These are phyloP conservation scores for Diaporthe sp. DNA, from an alignment of 2,329 filamentous ascomycete species.

Conservation along the genomic window DNA sequence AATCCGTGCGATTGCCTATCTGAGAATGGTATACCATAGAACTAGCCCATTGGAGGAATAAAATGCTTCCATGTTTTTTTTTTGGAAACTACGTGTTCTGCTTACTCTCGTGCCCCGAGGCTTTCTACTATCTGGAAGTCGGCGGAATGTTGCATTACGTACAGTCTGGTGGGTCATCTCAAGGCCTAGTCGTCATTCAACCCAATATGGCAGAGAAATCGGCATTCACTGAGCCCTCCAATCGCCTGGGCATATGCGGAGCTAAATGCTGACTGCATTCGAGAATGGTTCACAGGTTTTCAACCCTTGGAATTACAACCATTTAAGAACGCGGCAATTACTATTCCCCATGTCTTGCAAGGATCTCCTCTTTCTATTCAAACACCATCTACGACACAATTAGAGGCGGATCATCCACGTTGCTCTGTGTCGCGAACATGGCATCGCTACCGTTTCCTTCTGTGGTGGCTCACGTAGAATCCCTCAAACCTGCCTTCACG, in stretches of 20 bases:
- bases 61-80: background rate
- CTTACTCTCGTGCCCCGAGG: background rate
- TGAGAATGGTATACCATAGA: too few relatives aligned
- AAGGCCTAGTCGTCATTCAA: background rate
- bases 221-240: background rate
- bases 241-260: background rate
- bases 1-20: background rate
- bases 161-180: background rate
- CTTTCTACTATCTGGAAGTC: too few relatives aligned
- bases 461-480: background rate
- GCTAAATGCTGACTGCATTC: conserved; percentile 23
- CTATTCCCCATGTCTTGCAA: background rate
- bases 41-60: background rate
- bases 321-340: background rate
- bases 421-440: background rate
- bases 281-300: too few relatives aligned
- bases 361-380: background rate
- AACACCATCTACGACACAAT: background rate
- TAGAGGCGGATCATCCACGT: background rate
- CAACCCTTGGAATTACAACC: background rate
- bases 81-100: background rate
- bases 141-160: background rate
- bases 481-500: background rate
- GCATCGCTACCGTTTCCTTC: background rate
- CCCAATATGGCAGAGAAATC: background rate